Conservation (phyloP, 257 asterid genomes). For the Ballota nigra region DNA sequence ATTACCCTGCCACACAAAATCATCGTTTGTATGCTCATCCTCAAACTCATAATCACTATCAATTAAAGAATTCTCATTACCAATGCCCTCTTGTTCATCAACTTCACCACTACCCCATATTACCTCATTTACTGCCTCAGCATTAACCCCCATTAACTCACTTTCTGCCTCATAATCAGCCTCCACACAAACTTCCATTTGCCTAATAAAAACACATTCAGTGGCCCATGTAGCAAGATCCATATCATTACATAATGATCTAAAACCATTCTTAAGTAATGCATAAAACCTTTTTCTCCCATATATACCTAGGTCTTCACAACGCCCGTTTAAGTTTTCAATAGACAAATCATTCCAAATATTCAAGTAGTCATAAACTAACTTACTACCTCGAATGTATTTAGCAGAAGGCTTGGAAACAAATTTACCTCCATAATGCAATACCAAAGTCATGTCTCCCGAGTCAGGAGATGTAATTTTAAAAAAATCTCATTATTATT, state of each 20-base stretch:
- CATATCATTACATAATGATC: too few species aligned
- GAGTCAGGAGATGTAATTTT: too few species aligned
- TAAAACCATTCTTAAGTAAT: background rate
- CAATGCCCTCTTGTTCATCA: background rate
- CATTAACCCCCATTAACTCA: too few species aligned
- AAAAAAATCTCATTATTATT: too few species aligned
- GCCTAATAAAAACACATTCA: too few species aligned
- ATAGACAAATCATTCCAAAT: background rate
- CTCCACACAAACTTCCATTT: background rate
- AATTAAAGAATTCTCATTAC: background rate
- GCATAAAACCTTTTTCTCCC: background rate
- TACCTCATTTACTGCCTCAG: background rate
- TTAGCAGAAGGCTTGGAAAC: background rate
- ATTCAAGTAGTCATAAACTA: background rate
- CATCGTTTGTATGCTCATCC: background rate
- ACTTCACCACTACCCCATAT: background rate
- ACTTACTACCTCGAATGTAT: background rate
- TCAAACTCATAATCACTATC: background rate
- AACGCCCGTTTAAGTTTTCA: background rate
- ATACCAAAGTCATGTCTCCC: background rate
- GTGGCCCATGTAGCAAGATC: too few species aligned
- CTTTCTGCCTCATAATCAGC: too few species aligned
- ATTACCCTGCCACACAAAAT: background rate
- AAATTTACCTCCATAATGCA: background rate
- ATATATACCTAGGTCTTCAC: background rate